Conservation (phyloP, 78 protist genomes). For the Speleostelium caveatum region DNA sequence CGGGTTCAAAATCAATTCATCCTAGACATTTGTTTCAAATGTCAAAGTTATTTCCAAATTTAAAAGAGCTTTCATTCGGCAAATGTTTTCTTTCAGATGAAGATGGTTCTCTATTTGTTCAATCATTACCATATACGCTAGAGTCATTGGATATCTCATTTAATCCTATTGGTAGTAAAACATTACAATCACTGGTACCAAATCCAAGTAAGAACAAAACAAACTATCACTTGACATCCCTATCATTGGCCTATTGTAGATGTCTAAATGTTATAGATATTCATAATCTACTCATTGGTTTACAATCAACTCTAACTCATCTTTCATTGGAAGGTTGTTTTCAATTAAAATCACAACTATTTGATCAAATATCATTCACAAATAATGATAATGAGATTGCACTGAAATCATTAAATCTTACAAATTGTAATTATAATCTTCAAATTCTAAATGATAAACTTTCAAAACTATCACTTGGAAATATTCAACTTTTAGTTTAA, state of each 20-base stretch:
- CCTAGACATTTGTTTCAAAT: not conserved
- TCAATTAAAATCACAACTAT: slow-evolving; percentile 17
- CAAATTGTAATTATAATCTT: not conserved
- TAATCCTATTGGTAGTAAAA: slow-evolving; percentile 38
- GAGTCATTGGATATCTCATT: slow-evolving; percentile 37
- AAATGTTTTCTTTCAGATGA: slow-evolving; percentile 58
- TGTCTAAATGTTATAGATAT: slow-evolving; percentile 18
- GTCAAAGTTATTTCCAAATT: not conserved
- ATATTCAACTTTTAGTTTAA: too few relatives aligned
- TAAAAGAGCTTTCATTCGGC: slow-evolving; percentile 17
- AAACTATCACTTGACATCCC: slow-evolving; percentile 4
- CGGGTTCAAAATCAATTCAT: not conserved
- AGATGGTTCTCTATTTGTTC: slow-evolving; percentile 27
- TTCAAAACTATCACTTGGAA: slow-evolving; percentile 47
- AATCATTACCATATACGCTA: slow-evolving; percentile 31
- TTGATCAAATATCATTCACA: not conserved
- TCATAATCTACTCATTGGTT: not conserved
- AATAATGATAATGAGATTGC: not conserved
- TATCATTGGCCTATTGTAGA: slow-evolving; percentile 31
- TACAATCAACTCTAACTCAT: slow-evolving; percentile 2
- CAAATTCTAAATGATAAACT: slow-evolving; percentile 10
- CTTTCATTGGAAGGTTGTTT: slow-evolving; percentile 44
- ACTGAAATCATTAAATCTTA: not conserved
- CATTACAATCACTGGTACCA: slow-evolving; percentile 15
- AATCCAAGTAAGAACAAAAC: slow-evolving; percentile 13